Conservation (phyloP, 306 rosid genomes). For the Echinosophora koreensis region DNA sequence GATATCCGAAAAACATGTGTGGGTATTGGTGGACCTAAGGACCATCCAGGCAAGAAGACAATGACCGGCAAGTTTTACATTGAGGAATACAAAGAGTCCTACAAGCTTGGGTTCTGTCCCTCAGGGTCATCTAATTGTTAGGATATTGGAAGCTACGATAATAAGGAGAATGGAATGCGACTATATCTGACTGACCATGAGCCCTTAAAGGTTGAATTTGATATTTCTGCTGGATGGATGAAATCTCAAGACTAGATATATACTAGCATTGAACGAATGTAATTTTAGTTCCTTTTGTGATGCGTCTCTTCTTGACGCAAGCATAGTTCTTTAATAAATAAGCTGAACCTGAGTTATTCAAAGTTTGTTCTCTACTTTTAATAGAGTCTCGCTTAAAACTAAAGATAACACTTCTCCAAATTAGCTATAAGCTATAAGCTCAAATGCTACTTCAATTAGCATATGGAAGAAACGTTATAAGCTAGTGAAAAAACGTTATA, state of each 20-base stretch:
- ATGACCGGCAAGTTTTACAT: conserved; percentile 1
- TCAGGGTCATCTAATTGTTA: not conserved
- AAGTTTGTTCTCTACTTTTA: too few relatives aligned
- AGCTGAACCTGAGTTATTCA: too few relatives aligned
- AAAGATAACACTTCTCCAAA: too few relatives aligned
- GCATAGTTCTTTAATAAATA: too few relatives aligned
- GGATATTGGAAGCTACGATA: conserved; percentile 34
- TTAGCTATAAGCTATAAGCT: too few relatives aligned
- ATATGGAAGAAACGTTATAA: too few relatives aligned
- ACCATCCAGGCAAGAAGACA: not conserved
- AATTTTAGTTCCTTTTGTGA: not conserved
- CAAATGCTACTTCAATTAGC: too few relatives aligned
- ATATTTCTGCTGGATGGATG: too few relatives aligned
- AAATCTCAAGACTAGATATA: not conserved
- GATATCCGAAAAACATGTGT: not conserved
- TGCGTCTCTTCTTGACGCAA: not conserved
- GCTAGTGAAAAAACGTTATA: too few relatives aligned
- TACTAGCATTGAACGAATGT: not conserved
- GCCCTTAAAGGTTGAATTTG: not conserved
- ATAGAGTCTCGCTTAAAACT: too few relatives aligned
- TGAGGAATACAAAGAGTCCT: not conserved
- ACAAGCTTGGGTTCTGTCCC: conserved; percentile 26
- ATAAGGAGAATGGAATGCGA: not conserved
- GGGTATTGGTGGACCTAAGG: conserved; percentile 27
- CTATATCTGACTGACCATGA: conserved; percentile 30